A percentile compares a stretch with the other conserved stretches of the same genome.
These are phyloP conservation scores for Trichoderma sp. DNA, from an alignment of 2,329 filamentous ascomycete species.

Conservation along the genomic window DNA sequence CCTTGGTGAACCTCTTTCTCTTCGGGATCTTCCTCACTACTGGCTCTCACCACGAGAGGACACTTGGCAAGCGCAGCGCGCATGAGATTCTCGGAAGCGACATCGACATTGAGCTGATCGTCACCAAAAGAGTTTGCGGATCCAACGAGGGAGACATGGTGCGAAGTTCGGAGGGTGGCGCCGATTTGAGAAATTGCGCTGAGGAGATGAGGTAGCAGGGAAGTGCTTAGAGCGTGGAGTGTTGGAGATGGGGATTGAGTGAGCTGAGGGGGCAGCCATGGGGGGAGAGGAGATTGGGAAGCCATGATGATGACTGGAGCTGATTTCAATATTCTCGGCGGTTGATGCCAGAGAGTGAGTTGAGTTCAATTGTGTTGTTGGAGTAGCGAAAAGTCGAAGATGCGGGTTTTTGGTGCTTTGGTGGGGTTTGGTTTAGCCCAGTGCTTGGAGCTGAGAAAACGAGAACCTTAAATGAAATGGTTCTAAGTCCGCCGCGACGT, in stretches of 20 bases:
- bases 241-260: conserved; percentile 15
- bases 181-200: conserved; percentile 45
- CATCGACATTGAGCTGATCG: conserved; percentile 58
- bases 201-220: conserved; percentile 50
- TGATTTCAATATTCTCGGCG: neutral
- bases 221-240: conserved; percentile 37
- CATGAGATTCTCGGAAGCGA: conserved; percentile 48
- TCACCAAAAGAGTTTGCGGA: conserved; percentile 58
- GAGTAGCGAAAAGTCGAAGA: neutral
- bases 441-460: neutral
- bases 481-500: neutral
- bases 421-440: neutral
- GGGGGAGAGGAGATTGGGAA: neutral
- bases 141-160: conserved; percentile 46
- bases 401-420: conserved; percentile 12
- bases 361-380: neutral
- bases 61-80: conserved; percentile 44
- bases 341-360: neutral
- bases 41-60: conserved; percentile 47
- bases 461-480: neutral
- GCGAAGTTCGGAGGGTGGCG: conserved; percentile 41
- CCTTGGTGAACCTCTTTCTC: conserved; percentile 37
- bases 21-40: conserved; percentile 60
- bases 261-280: neutral
- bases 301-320: neutral